Evolutionary conservation across 305 asterid genomes (phyloP), one percentile per base, ranked within the genome.

Genomic region (Coffea humblotiana): DNA sequence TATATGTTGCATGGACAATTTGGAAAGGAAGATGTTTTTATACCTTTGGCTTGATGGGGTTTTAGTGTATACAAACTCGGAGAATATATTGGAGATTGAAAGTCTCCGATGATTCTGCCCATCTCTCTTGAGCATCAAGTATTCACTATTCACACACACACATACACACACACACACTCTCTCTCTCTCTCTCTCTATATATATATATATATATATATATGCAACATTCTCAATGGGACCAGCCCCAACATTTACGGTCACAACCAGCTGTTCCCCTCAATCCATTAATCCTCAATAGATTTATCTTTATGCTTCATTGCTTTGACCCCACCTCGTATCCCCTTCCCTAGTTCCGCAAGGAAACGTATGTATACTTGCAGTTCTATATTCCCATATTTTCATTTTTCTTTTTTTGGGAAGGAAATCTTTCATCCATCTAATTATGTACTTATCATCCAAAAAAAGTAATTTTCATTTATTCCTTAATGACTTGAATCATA

Each of bases 181-280:
- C n/a, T 18, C 35, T n/a, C 80, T 64, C 83, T 78, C 72, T 56
- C 74, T 66, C 56, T 66, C 54, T 71, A 23, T 40, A 3, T 40
- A 40, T 40, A 40, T 40, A 37, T 37, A 37, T 37, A 40, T 40
- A 40, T 40, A 40, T 40, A 5, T 68, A 54, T 79, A 52, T 83
- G 84, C 86, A 89, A 89, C 88, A 90, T 88, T 87, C 85, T 86
- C 49, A 83, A 68, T 86, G 91, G 88, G 91, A 76, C 90, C 92
- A 8, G 76, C 81, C 87, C 91, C 91, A 85, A 83, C 88, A 86
- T 84, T 88, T 82, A 52, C 80, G 83, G 85, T 86, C 89, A 77
- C 85, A 82, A 64, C 91, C 89, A 87, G 92, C 96, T 89, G 93
- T 90, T 89, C 84, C 88, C 93, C 92, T 86, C 85, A 83, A 67